Percentiles rank a stretch among this genome's conserved stretches.
These are phyloP conservation scores for Omphalea diandra DNA, from an alignment of 441 rosid genomes.

Conservation along the genomic window DNA sequence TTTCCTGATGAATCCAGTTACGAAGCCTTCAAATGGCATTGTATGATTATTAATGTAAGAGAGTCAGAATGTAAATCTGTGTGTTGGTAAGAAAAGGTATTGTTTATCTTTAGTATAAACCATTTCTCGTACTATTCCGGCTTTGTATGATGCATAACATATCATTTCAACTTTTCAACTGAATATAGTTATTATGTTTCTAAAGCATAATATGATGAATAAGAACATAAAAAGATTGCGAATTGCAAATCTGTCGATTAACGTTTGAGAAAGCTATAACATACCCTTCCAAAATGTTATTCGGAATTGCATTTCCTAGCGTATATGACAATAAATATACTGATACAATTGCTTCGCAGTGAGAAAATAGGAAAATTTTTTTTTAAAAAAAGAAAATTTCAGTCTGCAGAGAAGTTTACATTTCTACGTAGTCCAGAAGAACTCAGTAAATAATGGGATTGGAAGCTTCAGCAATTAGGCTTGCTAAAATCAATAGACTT, in stretches of 20 bases:
- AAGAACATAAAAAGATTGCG: neutral
- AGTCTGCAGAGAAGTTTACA: neutral
- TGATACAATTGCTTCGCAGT: neutral
- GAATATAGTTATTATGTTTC: too few relatives aligned
- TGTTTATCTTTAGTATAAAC: too few relatives aligned
- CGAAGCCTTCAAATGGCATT: too few relatives aligned
- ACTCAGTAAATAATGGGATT: neutral
- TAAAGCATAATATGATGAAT: too few relatives aligned
- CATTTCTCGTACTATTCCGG: too few relatives aligned
- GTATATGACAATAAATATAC: neutral
- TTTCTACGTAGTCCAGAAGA: neutral
- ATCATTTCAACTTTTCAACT: too few relatives aligned
- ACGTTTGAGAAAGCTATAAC: neutral
- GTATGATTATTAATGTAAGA: too few relatives aligned
- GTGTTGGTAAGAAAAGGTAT: too few relatives aligned
- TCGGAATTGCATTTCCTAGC: neutral
- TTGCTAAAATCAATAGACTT: conserved; percentile 55
- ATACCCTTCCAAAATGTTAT: neutral
- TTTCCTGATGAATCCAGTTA: too few relatives aligned
- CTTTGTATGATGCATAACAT: too few relatives aligned
- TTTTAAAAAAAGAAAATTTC: neutral
- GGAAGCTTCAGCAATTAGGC: neutral
- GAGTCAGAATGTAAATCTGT: too few relatives aligned
- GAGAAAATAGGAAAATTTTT: neutral
- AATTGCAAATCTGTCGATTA: neutral